These are phyloP conservation scores for Pouteria glomerata DNA, from an alignment of 148 eudicot genomes.

Conservation along the genomic window DNA sequence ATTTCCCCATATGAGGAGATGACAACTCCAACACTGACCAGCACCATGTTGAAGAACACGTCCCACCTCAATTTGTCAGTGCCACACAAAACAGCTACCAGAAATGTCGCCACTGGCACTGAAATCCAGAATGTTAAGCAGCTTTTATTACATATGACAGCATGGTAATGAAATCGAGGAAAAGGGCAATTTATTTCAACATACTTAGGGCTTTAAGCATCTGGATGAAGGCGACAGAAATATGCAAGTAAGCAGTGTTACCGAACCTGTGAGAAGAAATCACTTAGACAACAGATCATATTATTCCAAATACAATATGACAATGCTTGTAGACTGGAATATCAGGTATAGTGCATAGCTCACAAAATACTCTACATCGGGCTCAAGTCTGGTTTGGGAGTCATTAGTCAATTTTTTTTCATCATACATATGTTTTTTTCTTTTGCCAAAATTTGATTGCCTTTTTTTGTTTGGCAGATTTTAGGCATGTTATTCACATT, in stretches of 20 bases:
- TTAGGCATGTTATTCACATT: no score
- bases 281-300: not conserved
- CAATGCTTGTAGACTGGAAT: not conserved
- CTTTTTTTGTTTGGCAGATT: no score
- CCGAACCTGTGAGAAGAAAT: constrained; percentile 50
- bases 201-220: constrained; percentile 81
- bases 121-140: constrained; percentile 19
- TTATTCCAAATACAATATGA: not conserved
- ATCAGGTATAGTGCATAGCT: not conserved
- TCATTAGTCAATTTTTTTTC: no score
- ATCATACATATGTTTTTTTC: no score
- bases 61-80: constrained; percentile 83
- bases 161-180: not conserved
- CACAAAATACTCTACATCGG: not conserved
- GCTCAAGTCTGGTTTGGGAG: no score
- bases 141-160: not conserved
- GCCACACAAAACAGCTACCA: constrained; percentile 82
- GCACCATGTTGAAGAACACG: constrained; percentile 71
- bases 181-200: constrained; percentile 19
- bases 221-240: constrained; percentile 79
- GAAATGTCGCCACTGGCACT: constrained; percentile 95
- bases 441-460: no score
- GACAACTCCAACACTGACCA: constrained; percentile 86
- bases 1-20: constrained; percentile 82
- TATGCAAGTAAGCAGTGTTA: constrained; percentile 74